phyloP scores from a whole-genome alignment of 1,284 basidiomycete species.

The Sanghuangporus weigelae region DNA sequence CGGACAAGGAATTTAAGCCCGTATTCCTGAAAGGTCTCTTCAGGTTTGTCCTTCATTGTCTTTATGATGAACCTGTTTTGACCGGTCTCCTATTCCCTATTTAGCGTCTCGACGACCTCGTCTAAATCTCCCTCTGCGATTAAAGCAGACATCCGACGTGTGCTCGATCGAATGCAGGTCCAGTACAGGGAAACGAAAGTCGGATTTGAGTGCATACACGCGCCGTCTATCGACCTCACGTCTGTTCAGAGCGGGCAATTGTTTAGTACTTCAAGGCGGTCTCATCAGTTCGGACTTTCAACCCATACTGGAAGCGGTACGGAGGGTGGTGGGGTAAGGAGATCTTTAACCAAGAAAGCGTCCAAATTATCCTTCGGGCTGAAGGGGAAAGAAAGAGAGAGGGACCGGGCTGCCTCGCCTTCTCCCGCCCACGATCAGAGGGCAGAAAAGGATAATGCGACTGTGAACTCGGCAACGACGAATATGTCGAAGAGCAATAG shows the following conservation, averaged over 20 bases:
- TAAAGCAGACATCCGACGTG: conserved; percentile 79
- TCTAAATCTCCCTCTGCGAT: conserved; percentile 82
- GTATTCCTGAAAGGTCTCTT: conserved; percentile 88
- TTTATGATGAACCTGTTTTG: neutral
- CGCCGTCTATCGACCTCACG: conserved; percentile 87
- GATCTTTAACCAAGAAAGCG: conserved; percentile 63
- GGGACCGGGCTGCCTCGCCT: neutral
- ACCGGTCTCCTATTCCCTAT: neutral
- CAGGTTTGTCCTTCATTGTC: conserved; percentile 45
- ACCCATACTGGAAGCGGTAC: conserved; percentile 24
- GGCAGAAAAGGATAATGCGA: conserved; percentile 28
- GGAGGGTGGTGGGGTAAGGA: conserved; percentile 35
- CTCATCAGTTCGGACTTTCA: conserved; percentile 22
- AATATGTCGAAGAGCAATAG: conserved; percentile 44
- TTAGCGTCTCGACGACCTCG: conserved; percentile 89
- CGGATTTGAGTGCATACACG: conserved; percentile 95
- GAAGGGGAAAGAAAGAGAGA: conserved; percentile 39
- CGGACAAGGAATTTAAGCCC: conserved; percentile 74
- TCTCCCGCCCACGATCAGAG: conserved; percentile 25
- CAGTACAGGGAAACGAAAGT: conserved; percentile 87
- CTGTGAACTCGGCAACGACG: conserved; percentile 47
- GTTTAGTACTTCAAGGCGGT: conserved; percentile 24
- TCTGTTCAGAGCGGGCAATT: conserved; percentile 44
- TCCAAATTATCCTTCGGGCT: conserved; percentile 69
- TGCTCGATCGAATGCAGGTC: conserved; percentile 91